Percentiles rank a stretch among this genome's conserved stretches.
phyloP scores from a whole-genome alignment of 2,329 filamentous ascomycete genomes.

The Cryphonectria nitschkei region DNA sequence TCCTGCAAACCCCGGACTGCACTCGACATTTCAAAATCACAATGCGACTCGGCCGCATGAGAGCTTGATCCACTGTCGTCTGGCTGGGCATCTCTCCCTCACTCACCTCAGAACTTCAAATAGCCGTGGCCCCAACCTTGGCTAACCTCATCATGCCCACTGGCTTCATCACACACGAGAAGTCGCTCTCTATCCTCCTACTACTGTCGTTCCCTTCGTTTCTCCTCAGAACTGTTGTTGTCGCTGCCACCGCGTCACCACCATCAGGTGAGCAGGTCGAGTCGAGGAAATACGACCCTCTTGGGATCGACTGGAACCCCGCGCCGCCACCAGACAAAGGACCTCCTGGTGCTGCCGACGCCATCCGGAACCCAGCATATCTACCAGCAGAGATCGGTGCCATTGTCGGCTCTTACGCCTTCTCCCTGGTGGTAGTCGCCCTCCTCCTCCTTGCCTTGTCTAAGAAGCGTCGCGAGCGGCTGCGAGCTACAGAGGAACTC shows the following conservation, averaged over 20 bases:
- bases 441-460: constrained; percentile 64
- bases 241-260: constrained; percentile 37
- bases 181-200: constrained; percentile 12
- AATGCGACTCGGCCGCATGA: constrained; percentile 55
- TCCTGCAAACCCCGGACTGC: constrained; percentile 41
- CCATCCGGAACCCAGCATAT: constrained; percentile 63
- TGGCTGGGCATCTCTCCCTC: constrained; percentile 14
- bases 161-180: constrained; percentile 11
- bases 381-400: constrained; percentile 83
- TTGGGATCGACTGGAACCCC: constrained; percentile 58
- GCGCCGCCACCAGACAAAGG: constrained; percentile 64
- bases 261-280: constrained; percentile 31
- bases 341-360: constrained; percentile 60
- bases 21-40: constrained; percentile 51
- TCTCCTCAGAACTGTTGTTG: constrained; percentile 33
- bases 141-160: constrained; percentile 25
- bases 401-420: constrained; percentile 81
- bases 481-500: constrained; percentile 57
- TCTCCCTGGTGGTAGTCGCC: constrained; percentile 75
- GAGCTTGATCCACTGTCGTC: constrained; percentile 28
- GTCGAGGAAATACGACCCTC: constrained; percentile 38
- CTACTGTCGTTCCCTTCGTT: constrained; percentile 28
- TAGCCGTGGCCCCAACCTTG: constrained; percentile 22
- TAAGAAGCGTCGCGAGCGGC: constrained; percentile 56
- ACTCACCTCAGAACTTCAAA: constrained; percentile 19